These are phyloP conservation scores for Tricholoma bakamatsutake DNA, from an alignment of 768 basidiomycete species.

Conservation along the genomic window DNA sequence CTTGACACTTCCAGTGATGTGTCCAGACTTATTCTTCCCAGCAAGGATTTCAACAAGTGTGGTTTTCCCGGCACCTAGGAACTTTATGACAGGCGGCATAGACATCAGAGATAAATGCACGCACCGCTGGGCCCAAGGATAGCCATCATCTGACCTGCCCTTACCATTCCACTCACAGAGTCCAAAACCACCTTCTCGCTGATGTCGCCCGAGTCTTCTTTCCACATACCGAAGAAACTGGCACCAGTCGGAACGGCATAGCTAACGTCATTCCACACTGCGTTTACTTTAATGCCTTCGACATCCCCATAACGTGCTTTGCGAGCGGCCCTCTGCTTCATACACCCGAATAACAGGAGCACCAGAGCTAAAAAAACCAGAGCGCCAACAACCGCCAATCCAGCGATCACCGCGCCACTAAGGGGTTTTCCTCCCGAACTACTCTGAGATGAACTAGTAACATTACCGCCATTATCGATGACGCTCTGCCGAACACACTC, in stretches of 20 bases:
- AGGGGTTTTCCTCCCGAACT: constrained; percentile 39
- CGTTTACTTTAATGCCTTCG: constrained; percentile 46
- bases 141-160: constrained; percentile 83
- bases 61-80: constrained; percentile 77
- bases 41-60: constrained; percentile 90
- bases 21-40: constrained; percentile 73
- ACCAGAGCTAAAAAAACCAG: constrained; percentile 53
- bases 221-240: constrained; percentile 9
- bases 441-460: constrained; percentile 18
- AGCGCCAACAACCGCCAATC: constrained; percentile 76
- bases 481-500: constrained; percentile 84
- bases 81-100: neutral
- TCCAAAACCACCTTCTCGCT: constrained; percentile 66
- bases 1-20: constrained; percentile 56
- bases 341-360: constrained; percentile 57
- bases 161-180: constrained; percentile 60
- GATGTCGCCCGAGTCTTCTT: constrained; percentile 4
- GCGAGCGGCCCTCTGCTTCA: constrained; percentile 58
- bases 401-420: constrained; percentile 83
- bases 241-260: constrained; percentile 47
- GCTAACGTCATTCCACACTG: constrained; percentile 64
- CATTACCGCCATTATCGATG: constrained; percentile 49
- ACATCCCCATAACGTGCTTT: constrained; percentile 32
- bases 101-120: constrained; percentile 9
- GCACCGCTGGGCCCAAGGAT: constrained; percentile 85